Percentiles rank a stretch among this genome's conserved stretches.
Evolutionary conservation across 1,284 basidiomycete species (phyloP).

Genomic region (Hypsizygus ulmarius): DNA sequence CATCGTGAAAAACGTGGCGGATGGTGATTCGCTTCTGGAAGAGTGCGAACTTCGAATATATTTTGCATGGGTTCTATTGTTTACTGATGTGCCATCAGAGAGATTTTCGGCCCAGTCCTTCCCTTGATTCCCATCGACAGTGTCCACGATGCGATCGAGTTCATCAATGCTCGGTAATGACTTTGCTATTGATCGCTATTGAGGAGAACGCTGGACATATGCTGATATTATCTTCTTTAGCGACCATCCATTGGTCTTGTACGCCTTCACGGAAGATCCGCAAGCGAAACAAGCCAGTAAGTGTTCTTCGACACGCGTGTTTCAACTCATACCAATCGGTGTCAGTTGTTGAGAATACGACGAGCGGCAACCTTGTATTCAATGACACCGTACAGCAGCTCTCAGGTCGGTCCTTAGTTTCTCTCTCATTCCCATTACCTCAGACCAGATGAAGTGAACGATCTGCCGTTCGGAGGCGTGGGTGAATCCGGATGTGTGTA

Average conservation of each 20-base stretch:
- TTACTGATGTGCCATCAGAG: conserved; percentile 41
- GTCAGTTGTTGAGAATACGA: conserved; percentile 45
- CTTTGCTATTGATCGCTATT: conserved; percentile 12
- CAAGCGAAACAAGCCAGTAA: conserved; percentile 55
- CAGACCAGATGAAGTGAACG: conserved; percentile 30
- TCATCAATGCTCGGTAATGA: conserved; percentile 56
- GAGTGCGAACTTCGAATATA: conserved; percentile 44
- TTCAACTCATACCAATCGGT: not conserved
- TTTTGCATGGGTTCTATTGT: not conserved
- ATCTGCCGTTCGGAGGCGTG: conserved; percentile 48
- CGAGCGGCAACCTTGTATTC: conserved; percentile 49
- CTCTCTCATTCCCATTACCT: conserved; percentile 1
- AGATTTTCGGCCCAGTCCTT: conserved; percentile 76
- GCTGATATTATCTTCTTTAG: conserved; percentile 30
- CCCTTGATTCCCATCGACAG: conserved; percentile 73
- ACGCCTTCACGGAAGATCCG: conserved; percentile 66
- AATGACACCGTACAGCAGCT: conserved; percentile 55
- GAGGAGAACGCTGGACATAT: conserved; percentile 39
- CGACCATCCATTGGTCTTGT: conserved; percentile 72
- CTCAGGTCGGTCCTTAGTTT: conserved; percentile 30
- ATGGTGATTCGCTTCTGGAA: conserved; percentile 68
- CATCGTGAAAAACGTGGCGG: conserved; percentile 57
- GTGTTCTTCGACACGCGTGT: conserved; percentile 3
- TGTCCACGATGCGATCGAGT: conserved; percentile 68
- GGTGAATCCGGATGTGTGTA: conserved; percentile 53